phyloP scores from a whole-genome alignment of 1,284 basidiomycete genomes.

The Heterobasidion occidentale region DNA sequence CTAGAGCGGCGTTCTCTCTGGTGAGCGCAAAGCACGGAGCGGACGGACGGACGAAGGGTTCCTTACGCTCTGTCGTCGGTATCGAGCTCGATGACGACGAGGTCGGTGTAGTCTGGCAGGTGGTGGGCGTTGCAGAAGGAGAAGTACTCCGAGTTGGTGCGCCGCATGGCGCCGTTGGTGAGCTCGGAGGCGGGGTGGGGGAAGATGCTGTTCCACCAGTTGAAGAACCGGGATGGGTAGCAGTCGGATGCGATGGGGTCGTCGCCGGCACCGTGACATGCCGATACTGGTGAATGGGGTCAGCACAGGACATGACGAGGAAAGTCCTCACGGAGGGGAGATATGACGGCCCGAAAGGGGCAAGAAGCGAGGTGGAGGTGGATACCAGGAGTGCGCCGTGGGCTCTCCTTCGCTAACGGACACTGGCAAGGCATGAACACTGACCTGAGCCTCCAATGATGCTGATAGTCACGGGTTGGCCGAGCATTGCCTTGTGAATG shows the following conservation, averaged over 20 bases:
- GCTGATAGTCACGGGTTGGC: conserved; percentile 84
- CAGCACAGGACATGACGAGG: neutral
- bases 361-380: neutral
- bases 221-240: conserved; percentile 87
- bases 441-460: conserved; percentile 83
- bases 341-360: neutral
- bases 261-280: conserved; percentile 91
- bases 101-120: conserved; percentile 84
- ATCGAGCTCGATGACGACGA: conserved; percentile 91
- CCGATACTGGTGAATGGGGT: conserved; percentile 51
- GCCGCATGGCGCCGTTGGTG: conserved; percentile 89
- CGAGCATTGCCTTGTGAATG: conserved; percentile 77
- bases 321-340: neutral
- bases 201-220: conserved; percentile 93
- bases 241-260: conserved; percentile 81
- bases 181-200: conserved; percentile 92
- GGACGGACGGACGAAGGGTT: conserved; percentile 22
- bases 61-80: conserved; percentile 78
- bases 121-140: conserved; percentile 88
- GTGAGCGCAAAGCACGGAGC: neutral
- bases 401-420: too few relatives aligned
- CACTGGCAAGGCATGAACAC: conserved; percentile 20
- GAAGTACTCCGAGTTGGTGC: conserved; percentile 87
- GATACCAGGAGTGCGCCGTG: too few relatives aligned
- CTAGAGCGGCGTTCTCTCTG: conserved; percentile 28